Evolutionary conservation across 108 stramenopile species (phyloP).

Genomic region (Skeletonema marinoi): DNA sequence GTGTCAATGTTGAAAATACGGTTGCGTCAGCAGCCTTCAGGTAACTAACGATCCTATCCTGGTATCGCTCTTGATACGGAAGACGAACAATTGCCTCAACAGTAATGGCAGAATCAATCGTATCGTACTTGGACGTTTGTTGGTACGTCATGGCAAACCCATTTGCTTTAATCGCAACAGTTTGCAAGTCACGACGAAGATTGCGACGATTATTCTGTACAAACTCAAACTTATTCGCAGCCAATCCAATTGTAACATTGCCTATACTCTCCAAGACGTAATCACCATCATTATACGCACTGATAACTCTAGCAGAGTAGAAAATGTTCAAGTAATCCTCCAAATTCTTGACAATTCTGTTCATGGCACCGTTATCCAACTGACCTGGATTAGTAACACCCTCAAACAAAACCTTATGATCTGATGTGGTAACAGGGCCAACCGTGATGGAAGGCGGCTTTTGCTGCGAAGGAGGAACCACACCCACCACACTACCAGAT

Average conservation of each 20-base stretch:
- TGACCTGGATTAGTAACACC: slow-evolving; percentile 15
- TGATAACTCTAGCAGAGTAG: slow-evolving; percentile 10
- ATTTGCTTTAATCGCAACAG: background rate
- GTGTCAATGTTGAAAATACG: slow-evolving; percentile 22
- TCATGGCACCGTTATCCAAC: slow-evolving; percentile 1
- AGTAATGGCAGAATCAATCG: slow-evolving; percentile 23
- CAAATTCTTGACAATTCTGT: slow-evolving; percentile 18
- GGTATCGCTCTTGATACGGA: slow-evolving; percentile 24
- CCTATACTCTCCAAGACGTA: slow-evolving; percentile 29
- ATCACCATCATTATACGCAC: slow-evolving; percentile 5
- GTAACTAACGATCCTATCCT: slow-evolving; percentile 21
- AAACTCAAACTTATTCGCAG: slow-evolving; percentile 9
- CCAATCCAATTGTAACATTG: slow-evolving; percentile 21
- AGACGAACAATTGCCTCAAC: slow-evolving; percentile 23
- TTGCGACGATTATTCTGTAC: background rate
- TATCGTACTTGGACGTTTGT: slow-evolving; percentile 40
- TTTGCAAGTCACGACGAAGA: slow-evolving; percentile 7
- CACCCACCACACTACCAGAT: background rate
- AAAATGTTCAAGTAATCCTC: slow-evolving; percentile 37
- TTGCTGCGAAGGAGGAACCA: background rate
- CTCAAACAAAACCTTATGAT: slow-evolving; percentile 25
- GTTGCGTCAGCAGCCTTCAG: slow-evolving; percentile 19
- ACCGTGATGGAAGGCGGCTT: background rate
- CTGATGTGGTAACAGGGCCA: slow-evolving; percentile 24
- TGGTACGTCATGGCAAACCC: slow-evolving; percentile 22